These are phyloP conservation scores for Talaromyces verruculosus DNA, from an alignment of 2,329 filamentous ascomycete species.

Conservation along the genomic window DNA sequence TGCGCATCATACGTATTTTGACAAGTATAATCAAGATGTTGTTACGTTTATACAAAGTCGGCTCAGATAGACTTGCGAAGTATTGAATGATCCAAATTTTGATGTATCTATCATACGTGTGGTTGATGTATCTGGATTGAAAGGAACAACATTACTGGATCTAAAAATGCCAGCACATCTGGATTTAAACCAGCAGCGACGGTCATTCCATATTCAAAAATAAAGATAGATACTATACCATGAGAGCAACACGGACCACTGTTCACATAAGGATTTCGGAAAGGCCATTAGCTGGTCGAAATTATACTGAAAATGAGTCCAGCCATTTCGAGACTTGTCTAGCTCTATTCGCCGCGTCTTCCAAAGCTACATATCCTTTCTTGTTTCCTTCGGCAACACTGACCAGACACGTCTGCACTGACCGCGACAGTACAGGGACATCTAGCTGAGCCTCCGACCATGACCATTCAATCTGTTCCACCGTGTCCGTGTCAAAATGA, in stretches of 20 bases:
- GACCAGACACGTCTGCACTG: slow-evolving; percentile 12
- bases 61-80: not conserved
- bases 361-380: slow-evolving; percentile 14
- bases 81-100: not conserved
- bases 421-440: slow-evolving; percentile 9
- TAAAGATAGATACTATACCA: not conserved
- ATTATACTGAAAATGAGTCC: slow-evolving; percentile 11
- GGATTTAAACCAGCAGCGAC: not conserved
- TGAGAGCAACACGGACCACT: not conserved
- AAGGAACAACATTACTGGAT: not conserved
- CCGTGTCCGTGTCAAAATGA: slow-evolving; percentile 13
- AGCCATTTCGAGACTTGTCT: slow-evolving; percentile 14
- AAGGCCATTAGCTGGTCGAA: too few species aligned
- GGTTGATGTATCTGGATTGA: not conserved
- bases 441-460: slow-evolving; percentile 16
- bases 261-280: too few species aligned
- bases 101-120: not conserved
- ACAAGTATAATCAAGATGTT: not conserved
- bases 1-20: slow-evolving; percentile 4
- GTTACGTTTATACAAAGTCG: not conserved
- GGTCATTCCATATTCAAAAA: not conserved
- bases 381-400: slow-evolving; percentile 9
- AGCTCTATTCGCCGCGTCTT: slow-evolving; percentile 12
- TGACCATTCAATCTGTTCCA: slow-evolving; percentile 13
- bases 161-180: not conserved